Evolutionary conservation across 192 early-diverging fungal species (phyloP).

Genomic region (Podila horticola): DNA sequence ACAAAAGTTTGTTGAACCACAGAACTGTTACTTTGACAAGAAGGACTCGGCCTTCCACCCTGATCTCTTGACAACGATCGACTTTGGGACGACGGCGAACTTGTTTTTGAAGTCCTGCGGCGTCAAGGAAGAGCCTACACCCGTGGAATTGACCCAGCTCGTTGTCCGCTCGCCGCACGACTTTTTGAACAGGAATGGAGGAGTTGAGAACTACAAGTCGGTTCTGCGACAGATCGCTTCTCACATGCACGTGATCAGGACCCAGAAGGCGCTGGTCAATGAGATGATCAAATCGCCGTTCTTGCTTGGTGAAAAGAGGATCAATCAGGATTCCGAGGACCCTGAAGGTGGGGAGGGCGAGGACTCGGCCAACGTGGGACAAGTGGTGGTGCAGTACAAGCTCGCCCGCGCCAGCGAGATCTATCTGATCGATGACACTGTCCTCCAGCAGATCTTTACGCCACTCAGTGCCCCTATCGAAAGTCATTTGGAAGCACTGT

Average conservation of each 20-base stretch:
- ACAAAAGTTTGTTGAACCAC: slow-evolving; percentile 52
- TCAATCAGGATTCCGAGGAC: slow-evolving; percentile 44
- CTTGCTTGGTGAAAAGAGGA: slow-evolving; percentile 66
- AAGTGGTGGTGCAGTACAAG: slow-evolving; percentile 61
- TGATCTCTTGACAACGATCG: slow-evolving; percentile 66
- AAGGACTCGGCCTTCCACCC: slow-evolving; percentile 58
- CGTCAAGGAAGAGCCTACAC: slow-evolving; percentile 81
- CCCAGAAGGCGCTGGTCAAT: slow-evolving; percentile 54
- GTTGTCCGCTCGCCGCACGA: slow-evolving; percentile 67
- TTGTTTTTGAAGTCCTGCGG: slow-evolving; percentile 86
- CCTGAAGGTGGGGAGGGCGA: slow-evolving; percentile 17
- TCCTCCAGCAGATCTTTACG: slow-evolving; percentile 75
- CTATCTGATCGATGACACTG: slow-evolving; percentile 83
- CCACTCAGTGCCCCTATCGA: slow-evolving; percentile 82
- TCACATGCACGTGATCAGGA: slow-evolving; percentile 59
- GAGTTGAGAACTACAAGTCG: slow-evolving; percentile 73
- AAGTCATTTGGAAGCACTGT: slow-evolving; percentile 73
- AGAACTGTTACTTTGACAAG: slow-evolving; percentile 65
- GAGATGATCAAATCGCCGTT: slow-evolving; percentile 72
- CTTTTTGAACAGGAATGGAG: slow-evolving; percentile 64
- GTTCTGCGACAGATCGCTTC: slow-evolving; percentile 80
- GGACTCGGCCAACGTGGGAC: slow-evolving; percentile 34
- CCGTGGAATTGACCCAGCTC: slow-evolving; percentile 73
- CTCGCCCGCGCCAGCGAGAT: slow-evolving; percentile 78
- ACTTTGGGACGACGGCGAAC: slow-evolving; percentile 80